phyloP scores from a whole-genome alignment of 2,329 filamentous ascomycete genomes.

The Myriosclerotinia curreyana region DNA sequence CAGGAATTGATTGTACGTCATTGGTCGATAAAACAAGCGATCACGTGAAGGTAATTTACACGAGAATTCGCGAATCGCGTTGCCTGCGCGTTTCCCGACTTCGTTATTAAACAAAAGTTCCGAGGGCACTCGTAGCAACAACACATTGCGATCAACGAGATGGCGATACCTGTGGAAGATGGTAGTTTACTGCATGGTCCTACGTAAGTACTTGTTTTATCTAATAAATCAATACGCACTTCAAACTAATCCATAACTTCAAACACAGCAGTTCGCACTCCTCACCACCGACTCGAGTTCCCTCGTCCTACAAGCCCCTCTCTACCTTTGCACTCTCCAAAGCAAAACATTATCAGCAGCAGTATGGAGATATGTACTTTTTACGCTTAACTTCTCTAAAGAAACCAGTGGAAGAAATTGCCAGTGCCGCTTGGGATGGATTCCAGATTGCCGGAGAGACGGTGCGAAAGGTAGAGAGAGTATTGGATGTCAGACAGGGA shows the following conservation, averaged over 20 bases:
- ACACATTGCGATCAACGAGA: neutral
- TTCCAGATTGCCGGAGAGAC: constrained; percentile 74
- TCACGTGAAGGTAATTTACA: constrained; percentile 22
- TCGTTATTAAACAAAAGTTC: constrained; percentile 7
- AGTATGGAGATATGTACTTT: constrained; percentile 98
- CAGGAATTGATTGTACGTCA: too few species aligned
- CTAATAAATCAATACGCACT: neutral
- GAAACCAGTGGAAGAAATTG: constrained; percentile 72
- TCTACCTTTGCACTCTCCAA: constrained; percentile 70
- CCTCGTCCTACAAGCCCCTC: constrained; percentile 69
- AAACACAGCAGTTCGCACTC: constrained; percentile 10
- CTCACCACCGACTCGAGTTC: constrained; percentile 17
- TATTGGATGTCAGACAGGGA: constrained; percentile 92
- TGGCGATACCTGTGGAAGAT: constrained; percentile 17
- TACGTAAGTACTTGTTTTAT: constrained; percentile 5
- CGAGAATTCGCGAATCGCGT: constrained; percentile 21
- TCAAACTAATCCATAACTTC: neutral
- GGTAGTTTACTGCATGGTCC: constrained; percentile 17
- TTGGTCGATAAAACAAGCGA: neutral
- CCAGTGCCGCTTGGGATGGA: constrained; percentile 71
- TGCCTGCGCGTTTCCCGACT: neutral
- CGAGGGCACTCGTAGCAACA: neutral
- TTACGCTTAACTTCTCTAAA: constrained; percentile 84
- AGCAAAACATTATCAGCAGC: constrained; percentile 78
- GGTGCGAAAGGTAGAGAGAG: constrained; percentile 75